phyloP scores from a whole-genome alignment of 768 basidiomycete species.

The Hemileccinum impolitum region DNA sequence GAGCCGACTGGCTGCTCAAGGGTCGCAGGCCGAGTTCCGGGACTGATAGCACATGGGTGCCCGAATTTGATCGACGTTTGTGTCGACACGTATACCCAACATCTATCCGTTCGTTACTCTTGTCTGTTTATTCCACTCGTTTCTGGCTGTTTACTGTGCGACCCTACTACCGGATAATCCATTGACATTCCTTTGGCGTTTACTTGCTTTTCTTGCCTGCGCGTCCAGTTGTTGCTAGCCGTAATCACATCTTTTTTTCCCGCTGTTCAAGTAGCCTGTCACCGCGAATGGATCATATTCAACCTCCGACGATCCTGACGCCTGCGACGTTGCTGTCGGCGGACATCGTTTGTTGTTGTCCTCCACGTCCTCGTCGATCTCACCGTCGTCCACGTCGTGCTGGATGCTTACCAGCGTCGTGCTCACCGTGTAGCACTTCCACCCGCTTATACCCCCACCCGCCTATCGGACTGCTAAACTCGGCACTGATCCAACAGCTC shows the following conservation, averaged over 20 bases:
- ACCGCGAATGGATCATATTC: slow-evolving; percentile 15
- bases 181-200: slow-evolving; percentile 35
- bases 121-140: slow-evolving; percentile 34
- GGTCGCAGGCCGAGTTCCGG: slow-evolving; percentile 76
- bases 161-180: slow-evolving; percentile 36
- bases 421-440: slow-evolving; percentile 9
- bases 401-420: slow-evolving; percentile 11
- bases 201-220: slow-evolving; percentile 29
- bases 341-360: slow-evolving; percentile 2
- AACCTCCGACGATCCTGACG: slow-evolving; percentile 28
- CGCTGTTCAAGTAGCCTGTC: slow-evolving; percentile 4
- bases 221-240: slow-evolving; percentile 16
- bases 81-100: slow-evolving; percentile 34
- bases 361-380: slow-evolving; percentile 10
- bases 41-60: slow-evolving; percentile 42
- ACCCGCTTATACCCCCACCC: background rate
- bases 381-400: slow-evolving; percentile 8
- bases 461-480: slow-evolving; percentile 14
- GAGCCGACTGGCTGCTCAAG: slow-evolving; percentile 87
- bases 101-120: slow-evolving; percentile 34
- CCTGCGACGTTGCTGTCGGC: slow-evolving; percentile 7
- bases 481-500: slow-evolving; percentile 13
- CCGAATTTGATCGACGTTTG: slow-evolving; percentile 21
- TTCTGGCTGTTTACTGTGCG: slow-evolving; percentile 33
- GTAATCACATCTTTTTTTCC: slow-evolving; percentile 21